Base-by-base conservation (phyloP, 2,329 filamentous ascomycete species). In the Xylariaceae sp. region DNA sequence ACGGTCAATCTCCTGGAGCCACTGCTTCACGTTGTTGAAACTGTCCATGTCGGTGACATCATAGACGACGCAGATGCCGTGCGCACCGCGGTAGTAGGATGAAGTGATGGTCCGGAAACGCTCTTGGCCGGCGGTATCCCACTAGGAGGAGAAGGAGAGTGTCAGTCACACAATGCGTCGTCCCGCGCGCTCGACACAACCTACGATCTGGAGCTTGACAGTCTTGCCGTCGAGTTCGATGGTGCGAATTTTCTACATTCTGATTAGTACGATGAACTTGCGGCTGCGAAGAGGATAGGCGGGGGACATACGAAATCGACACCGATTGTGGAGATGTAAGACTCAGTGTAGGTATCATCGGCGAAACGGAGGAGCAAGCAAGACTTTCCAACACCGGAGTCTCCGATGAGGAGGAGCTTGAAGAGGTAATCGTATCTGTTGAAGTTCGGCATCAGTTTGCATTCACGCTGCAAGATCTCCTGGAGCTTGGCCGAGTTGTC, bases 1-100 rank as follows among this genome's bases (percentile, higher is more conserved):
- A 76, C 94, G 88, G 82, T 99, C 94, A 71, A 99, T 99, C 82
- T 99, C 94, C 78, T 99, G 94, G 64, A 99, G 86, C 94, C 94
- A 99, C 84, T 99, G 94, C 89, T 99, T 97, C 72, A 99, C 94
- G 82, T 97, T 99, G 88, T 99, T 97, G 90, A 99, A 99, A 35
- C 91, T 96, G 77, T 97, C 94, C 93, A 97, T 97, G 77, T 99
- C 94, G 69, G 94, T 99, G 74, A 99, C 94, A 87, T 99, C 94
- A 85, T 97, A 99, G 75, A 99, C 94, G 70, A 99, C 93, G 80
- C 94, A 99, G 80, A 99, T 99, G 71, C 94, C 94, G 80, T 97
- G 94, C 68, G 94, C 94, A 73, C 94, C 94, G 74, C 94, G 91
- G 84, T 99, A 99, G 85, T 99, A 99, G 63, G 94, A 97, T 48